phyloP scores from a whole-genome alignment of 208 protist species.

The Paratrypanosoma confusum region DNA sequence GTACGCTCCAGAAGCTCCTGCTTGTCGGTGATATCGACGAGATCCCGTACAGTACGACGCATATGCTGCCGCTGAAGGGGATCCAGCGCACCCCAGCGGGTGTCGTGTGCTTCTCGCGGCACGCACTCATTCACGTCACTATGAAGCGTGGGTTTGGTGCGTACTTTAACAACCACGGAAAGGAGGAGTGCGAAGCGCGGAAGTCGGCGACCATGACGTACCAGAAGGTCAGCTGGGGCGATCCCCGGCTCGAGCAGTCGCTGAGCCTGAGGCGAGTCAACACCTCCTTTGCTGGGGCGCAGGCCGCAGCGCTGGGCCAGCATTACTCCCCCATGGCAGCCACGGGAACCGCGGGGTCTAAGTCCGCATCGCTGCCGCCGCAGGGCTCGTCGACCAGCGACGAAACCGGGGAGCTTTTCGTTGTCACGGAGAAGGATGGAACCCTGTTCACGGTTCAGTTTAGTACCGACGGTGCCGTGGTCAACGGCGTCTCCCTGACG shows the following conservation, averaged over 20 bases:
- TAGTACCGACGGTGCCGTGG: conserved; percentile 31
- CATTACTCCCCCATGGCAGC: too few relatives aligned
- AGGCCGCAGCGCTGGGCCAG: conserved; percentile 7
- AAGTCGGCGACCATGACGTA: conserved; percentile 34
- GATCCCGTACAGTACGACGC: conserved; percentile 67
- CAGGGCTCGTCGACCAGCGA: neutral
- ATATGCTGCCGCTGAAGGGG: conserved; percentile 55
- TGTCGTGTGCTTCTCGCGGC: conserved; percentile 58
- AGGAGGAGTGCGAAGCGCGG: conserved; percentile 48
- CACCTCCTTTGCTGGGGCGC: conserved; percentile 55
- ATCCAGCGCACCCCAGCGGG: conserved; percentile 52
- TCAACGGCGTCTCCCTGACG: conserved; percentile 21
- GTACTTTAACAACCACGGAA: conserved; percentile 58
- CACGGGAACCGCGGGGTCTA: too few relatives aligned
- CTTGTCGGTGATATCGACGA: conserved; percentile 70
- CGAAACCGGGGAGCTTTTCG: conserved; percentile 24
- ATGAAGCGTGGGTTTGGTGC: conserved; percentile 67
- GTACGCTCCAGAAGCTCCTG: conserved; percentile 27
- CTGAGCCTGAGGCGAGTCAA: conserved; percentile 49
- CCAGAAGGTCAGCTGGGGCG: conserved; percentile 35
- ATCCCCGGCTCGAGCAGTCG: conserved; percentile 27
- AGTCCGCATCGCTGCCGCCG: neutral
- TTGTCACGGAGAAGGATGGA: conserved; percentile 65
- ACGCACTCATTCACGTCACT: conserved; percentile 72
- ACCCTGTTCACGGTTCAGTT: conserved; percentile 45